phyloP scores from a whole-genome alignment of 164 flowering plant species.

The Akebia trifoliata region DNA sequence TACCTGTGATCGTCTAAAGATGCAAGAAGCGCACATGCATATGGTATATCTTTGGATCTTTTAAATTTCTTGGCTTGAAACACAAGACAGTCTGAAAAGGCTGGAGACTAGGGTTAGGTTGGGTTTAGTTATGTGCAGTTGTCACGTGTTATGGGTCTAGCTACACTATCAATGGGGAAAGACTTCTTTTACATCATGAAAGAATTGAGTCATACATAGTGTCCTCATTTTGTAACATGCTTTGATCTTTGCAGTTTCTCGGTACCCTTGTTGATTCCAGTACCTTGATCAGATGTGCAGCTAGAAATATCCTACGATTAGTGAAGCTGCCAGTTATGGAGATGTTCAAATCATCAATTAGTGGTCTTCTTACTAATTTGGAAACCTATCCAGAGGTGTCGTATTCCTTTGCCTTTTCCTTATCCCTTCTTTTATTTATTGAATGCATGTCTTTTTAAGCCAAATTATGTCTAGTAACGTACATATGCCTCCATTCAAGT shows the following conservation, averaged over 20 bases:
- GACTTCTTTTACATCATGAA: background rate
- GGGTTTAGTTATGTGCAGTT: no score
- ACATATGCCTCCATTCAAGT: background rate
- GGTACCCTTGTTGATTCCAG: constrained; percentile 41
- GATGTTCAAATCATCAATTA: constrained; percentile 41
- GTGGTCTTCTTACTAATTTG: constrained; percentile 50
- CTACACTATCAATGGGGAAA: no score
- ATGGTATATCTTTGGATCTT: constrained; percentile 40
- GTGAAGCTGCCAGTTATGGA: constrained; percentile 32
- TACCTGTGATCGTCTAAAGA: constrained; percentile 30
- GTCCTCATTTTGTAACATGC: background rate
- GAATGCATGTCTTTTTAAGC: background rate
- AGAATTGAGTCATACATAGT: background rate
- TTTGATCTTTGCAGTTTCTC: constrained; percentile 48
- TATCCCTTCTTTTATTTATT: background rate
- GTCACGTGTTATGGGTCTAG: no score
- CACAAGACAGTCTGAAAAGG: background rate
- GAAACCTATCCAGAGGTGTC: constrained; percentile 63
- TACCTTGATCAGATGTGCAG: constrained; percentile 40
- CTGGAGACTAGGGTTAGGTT: no score
- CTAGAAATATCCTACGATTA: constrained; percentile 45
- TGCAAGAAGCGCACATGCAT: constrained; percentile 62
- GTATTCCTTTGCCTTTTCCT: constrained; percentile 3
- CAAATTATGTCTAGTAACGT: background rate
- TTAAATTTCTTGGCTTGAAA: background rate